Evolutionary conservation across 441 rosid genomes (phyloP).

Genomic region (Viola pubescens): DNA sequence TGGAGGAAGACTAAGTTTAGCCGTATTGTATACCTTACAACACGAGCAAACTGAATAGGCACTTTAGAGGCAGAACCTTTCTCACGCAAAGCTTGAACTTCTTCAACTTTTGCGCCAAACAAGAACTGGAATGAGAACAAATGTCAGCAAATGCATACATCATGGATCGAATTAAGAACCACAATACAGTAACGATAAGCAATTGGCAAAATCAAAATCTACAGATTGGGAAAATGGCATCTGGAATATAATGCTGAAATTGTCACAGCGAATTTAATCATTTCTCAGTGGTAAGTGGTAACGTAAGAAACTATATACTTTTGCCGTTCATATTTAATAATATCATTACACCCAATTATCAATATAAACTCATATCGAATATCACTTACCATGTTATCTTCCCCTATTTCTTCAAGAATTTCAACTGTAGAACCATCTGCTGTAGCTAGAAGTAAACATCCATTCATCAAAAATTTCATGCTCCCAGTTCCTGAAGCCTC

Average conservation of each 20-base stretch:
- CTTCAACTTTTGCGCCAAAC: constrained; percentile 39
- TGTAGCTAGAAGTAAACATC: constrained; percentile 48
- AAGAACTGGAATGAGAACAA: constrained; percentile 31
- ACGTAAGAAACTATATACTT: not conserved
- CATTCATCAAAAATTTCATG: constrained; percentile 55
- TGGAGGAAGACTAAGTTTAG: not conserved
- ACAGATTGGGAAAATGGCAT: too few species aligned
- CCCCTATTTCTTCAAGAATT: constrained; percentile 43
- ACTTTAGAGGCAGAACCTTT: constrained; percentile 26
- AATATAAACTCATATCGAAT: not conserved
- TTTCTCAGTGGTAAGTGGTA: too few species aligned
- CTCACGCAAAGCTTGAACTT: constrained; percentile 34
- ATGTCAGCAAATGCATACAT: not conserved
- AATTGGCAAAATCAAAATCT: not conserved
- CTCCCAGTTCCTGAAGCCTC: constrained; percentile 59
- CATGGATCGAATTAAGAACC: not conserved
- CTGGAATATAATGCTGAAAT: too few species aligned
- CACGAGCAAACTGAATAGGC: constrained; percentile 48
- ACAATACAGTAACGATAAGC: not conserved
- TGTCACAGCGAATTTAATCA: too few species aligned
- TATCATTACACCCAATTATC: not conserved
- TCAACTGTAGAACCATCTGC: constrained; percentile 46
- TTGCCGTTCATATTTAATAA: not conserved
- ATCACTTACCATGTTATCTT: constrained; percentile 35
- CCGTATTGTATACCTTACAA: constrained; percentile 31